Percentiles rank a stretch among this genome's conserved stretches.
Conservation (phyloP, 2,329 filamentous ascomycete genomes). For the Fusarium sp. region DNA sequence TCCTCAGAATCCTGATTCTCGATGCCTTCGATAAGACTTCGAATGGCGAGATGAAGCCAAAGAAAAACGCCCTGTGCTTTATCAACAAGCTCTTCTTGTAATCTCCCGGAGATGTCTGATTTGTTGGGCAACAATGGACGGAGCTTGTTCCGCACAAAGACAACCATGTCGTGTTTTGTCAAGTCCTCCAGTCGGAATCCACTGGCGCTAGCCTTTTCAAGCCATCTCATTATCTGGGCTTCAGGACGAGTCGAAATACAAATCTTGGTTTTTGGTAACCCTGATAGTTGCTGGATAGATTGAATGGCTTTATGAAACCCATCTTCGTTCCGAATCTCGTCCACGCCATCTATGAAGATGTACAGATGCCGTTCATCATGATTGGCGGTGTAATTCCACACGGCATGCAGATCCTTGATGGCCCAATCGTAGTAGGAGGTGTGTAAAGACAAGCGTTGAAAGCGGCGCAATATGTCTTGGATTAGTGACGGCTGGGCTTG, state of each 20-base stretch:
- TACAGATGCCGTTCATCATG: fast-evolving
- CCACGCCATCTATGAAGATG: background rate
- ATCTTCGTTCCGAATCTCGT: background rate
- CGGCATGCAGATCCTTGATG: fast-evolving
- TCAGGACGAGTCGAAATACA: background rate
- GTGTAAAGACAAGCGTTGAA: fast-evolving
- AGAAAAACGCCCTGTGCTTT: constrained; percentile 4
- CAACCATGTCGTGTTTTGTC: background rate
- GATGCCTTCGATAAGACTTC: background rate
- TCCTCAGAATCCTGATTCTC: background rate
- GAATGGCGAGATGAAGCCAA: background rate
- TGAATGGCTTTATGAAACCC: fast-evolving
- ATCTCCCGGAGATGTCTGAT: fast-evolving
- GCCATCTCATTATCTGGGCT: background rate
- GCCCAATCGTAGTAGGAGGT: background rate
- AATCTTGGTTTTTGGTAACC: fast-evolving
- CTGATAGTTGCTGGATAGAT: background rate
- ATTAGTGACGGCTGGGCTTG: fast-evolving
- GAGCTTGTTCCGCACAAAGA: background rate
- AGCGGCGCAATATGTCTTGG: fast-evolving
- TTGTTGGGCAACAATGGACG: fast-evolving
- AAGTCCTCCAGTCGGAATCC: background rate
- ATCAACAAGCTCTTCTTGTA: fast-evolving
- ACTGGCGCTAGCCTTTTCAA: fast-evolving
- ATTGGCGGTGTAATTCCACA: fast-evolving